phyloP scores from a whole-genome alignment of 768 basidiomycete genomes.

The Nidula microcarpa region DNA sequence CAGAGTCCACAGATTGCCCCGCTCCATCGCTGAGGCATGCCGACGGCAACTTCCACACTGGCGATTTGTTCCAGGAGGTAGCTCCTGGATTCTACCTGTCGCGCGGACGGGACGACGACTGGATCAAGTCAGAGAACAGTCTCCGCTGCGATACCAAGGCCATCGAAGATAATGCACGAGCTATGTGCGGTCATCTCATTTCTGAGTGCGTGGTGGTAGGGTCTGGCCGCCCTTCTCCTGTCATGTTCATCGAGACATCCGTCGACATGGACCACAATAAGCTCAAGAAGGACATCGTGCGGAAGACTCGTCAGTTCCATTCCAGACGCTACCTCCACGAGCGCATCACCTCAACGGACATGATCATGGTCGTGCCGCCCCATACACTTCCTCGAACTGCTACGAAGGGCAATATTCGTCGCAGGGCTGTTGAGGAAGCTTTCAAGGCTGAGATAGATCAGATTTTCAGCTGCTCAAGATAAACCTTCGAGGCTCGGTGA shows the following conservation, averaged over 20 bases:
- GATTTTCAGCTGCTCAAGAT: neutral
- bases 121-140: constrained; percentile 82
- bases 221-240: constrained; percentile 70
- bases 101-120: constrained; percentile 77
- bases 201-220: constrained; percentile 77
- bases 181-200: constrained; percentile 62
- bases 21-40: constrained; percentile 48
- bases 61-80: constrained; percentile 74
- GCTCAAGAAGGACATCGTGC: constrained; percentile 69
- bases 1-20: constrained; percentile 69
- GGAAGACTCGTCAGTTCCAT: constrained; percentile 72
- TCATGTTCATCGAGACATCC: constrained; percentile 70
- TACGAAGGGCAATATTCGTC: constrained; percentile 80
- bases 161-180: constrained; percentile 74
- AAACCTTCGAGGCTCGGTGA: too few relatives aligned
- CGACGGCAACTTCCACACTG: constrained; percentile 78
- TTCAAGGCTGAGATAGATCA: constrained; percentile 1
- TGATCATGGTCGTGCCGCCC: constrained; percentile 64
- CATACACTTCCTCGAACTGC: constrained; percentile 73
- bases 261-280: constrained; percentile 48
- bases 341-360: constrained; percentile 59
- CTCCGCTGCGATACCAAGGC: constrained; percentile 78
- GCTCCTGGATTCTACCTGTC: constrained; percentile 56
- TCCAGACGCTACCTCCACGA: constrained; percentile 75
- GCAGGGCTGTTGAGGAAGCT: constrained; percentile 69